Evolutionary conservation across 768 basidiomycete species (phyloP).

Genomic region (Dioszegia crocea): DNA sequence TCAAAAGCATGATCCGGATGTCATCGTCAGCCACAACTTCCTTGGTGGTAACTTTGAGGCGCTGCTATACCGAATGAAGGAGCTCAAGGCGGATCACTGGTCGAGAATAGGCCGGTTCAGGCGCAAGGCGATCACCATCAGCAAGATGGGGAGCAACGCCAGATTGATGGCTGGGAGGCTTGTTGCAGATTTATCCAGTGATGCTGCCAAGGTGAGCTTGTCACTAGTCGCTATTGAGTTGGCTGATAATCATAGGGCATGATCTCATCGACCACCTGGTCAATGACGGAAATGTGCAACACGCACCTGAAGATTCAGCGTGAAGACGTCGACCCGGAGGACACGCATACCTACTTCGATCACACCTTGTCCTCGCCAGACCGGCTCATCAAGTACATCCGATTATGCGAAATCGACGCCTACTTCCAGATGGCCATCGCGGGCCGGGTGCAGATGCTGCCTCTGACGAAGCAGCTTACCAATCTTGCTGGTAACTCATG

Average conservation of each 20-base stretch:
- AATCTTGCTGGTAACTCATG: constrained; percentile 96
- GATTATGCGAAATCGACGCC: constrained; percentile 91
- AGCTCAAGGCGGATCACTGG: constrained; percentile 88
- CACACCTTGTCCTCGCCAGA: constrained; percentile 71
- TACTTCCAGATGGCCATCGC: constrained; percentile 97
- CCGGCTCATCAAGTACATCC: constrained; percentile 76
- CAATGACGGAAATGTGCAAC: constrained; percentile 91
- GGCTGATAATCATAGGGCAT: constrained; percentile 63
- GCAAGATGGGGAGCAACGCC: constrained; percentile 61
- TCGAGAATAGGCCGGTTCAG: constrained; percentile 87
- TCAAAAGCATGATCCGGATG: constrained; percentile 84
- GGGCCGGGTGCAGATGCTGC: constrained; percentile 85
- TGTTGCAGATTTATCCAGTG: constrained; percentile 87
- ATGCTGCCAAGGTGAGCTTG: constrained; percentile 75
- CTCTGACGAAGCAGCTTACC: constrained; percentile 87
- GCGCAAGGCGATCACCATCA: constrained; percentile 60
- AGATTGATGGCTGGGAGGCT: constrained; percentile 78
- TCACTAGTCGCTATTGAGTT: not conserved
- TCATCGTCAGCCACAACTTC: constrained; percentile 92
- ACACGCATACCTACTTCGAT: constrained; percentile 86
- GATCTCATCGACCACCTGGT: constrained; percentile 98
- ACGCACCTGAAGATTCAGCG: constrained; percentile 79
- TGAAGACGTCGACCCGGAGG: constrained; percentile 93
- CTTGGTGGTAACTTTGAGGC: constrained; percentile 84
- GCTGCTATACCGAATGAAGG: constrained; percentile 81